These are phyloP conservation scores for Trichosporon sp. DNA, from an alignment of 1,284 basidiomycete genomes.

Conservation along the genomic window DNA sequence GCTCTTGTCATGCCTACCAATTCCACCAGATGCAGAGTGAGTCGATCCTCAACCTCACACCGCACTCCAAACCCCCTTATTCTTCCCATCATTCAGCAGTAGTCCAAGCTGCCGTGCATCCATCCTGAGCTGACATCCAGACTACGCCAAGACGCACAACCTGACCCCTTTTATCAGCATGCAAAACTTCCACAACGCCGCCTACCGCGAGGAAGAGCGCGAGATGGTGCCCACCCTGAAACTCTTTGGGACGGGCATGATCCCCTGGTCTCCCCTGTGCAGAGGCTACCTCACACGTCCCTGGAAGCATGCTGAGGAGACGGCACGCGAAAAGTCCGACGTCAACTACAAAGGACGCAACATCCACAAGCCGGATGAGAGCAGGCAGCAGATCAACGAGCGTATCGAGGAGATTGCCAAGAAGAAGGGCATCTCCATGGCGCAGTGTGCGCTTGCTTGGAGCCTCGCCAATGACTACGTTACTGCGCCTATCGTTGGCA, in stretches of 20 bases:
- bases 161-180: constrained; percentile 64
- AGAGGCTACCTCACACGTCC: constrained; percentile 32
- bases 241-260: constrained; percentile 42
- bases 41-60: constrained; percentile 11
- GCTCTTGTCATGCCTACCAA: constrained; percentile 47
- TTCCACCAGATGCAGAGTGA: constrained; percentile 47
- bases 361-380: constrained; percentile 10
- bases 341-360: constrained; percentile 11
- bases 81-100: too few species aligned
- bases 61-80: not conserved
- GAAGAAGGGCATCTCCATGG: constrained; percentile 55
- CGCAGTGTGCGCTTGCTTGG: constrained; percentile 58
- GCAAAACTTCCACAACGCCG: constrained; percentile 56
- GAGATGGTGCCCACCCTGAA: constrained; percentile 58
- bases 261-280: constrained; percentile 46
- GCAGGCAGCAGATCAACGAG: constrained; percentile 33
- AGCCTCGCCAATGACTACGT: constrained; percentile 37
- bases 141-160: constrained; percentile 51
- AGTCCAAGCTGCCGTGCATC: too few species aligned
- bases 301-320: constrained; percentile 22
- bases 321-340: constrained; percentile 26
- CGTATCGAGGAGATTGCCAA: constrained; percentile 56
- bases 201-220: constrained; percentile 57
- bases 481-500: constrained; percentile 43
- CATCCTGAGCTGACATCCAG: constrained; percentile 21